Conservation (phyloP, 495 filamentous ascomycete species). For the Penicillium canescens region DNA sequence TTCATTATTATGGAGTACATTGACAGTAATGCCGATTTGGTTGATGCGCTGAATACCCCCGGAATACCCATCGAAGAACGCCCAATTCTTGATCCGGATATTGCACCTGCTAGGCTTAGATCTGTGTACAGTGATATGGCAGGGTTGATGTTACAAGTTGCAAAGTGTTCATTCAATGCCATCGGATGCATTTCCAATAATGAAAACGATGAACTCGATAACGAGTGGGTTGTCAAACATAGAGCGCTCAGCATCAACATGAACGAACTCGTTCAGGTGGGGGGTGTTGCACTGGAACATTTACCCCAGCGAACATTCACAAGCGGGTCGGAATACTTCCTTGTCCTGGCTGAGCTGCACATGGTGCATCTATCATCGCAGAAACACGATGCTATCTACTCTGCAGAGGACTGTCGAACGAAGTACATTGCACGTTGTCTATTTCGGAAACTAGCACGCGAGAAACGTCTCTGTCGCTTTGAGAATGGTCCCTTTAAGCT, state of each 20-base stretch:
- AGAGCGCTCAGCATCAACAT: slow-evolving; percentile 30
- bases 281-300: background rate
- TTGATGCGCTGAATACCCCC: slow-evolving; percentile 29
- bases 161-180: background rate
- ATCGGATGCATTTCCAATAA: background rate
- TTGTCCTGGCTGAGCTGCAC: slow-evolving; percentile 40
- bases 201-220: slow-evolving; percentile 10
- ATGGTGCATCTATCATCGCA: slow-evolving; percentile 38
- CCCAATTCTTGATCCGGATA: slow-evolving; percentile 18
- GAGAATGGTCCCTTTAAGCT: slow-evolving; percentile 27
- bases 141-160: slow-evolving; percentile 21
- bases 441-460: slow-evolving; percentile 28
- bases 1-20: slow-evolving; percentile 50
- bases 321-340: slow-evolving; percentile 36
- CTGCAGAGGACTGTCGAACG: slow-evolving; percentile 37
- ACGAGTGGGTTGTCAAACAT: slow-evolving; percentile 12
- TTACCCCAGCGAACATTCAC: slow-evolving; percentile 13
- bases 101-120: background rate
- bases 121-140: slow-evolving; percentile 1
- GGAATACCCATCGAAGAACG: slow-evolving; percentile 6
- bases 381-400: slow-evolving; percentile 37
- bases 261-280: slow-evolving; percentile 22
- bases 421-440: slow-evolving; percentile 44
- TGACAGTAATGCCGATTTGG: slow-evolving; percentile 27
- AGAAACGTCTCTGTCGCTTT: slow-evolving; percentile 16